These are phyloP conservation scores for Catharanthus roseus DNA, from an alignment of 257 asterid genomes.

Conservation along the genomic window DNA sequence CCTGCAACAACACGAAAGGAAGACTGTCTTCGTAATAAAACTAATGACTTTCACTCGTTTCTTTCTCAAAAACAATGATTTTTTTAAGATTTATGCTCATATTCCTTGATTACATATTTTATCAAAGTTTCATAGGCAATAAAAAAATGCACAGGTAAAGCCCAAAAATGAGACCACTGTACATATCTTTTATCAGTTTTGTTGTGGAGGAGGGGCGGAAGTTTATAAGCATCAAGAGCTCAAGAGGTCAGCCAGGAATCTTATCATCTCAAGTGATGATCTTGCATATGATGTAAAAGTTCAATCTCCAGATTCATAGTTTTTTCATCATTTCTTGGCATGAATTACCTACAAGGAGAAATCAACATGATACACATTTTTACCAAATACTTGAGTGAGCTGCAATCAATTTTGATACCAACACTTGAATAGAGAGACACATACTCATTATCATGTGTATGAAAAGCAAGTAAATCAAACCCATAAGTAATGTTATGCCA, in stretches of 20 bases:
- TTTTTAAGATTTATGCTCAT: background rate
- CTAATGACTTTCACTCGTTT: background rate
- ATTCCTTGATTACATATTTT: background rate
- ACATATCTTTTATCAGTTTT: too few relatives aligned
- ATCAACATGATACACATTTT: background rate
- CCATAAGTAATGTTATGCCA: too few relatives aligned
- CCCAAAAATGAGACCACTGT: too few relatives aligned
- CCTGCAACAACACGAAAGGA: conserved; percentile 7
- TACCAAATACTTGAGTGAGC: background rate
- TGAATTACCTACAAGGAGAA: background rate
- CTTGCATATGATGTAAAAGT: background rate
- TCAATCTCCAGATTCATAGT: background rate
- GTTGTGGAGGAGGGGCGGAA: background rate
- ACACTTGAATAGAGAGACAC: background rate
- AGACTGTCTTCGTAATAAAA: background rate
- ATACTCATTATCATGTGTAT: background rate
- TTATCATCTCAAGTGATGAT: background rate
- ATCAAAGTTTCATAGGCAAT: background rate
- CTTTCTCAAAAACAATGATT: background rate
- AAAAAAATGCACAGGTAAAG: background rate
- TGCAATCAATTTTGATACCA: background rate
- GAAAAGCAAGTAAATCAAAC: too few relatives aligned
- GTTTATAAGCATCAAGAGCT: background rate
- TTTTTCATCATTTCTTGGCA: background rate
- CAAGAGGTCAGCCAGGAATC: background rate